A percentile compares a stretch with the other conserved stretches of the same genome.
Evolutionary conservation across 2,329 filamentous ascomycete species (phyloP).

Genomic region (Sporothrix phasma): DNA sequence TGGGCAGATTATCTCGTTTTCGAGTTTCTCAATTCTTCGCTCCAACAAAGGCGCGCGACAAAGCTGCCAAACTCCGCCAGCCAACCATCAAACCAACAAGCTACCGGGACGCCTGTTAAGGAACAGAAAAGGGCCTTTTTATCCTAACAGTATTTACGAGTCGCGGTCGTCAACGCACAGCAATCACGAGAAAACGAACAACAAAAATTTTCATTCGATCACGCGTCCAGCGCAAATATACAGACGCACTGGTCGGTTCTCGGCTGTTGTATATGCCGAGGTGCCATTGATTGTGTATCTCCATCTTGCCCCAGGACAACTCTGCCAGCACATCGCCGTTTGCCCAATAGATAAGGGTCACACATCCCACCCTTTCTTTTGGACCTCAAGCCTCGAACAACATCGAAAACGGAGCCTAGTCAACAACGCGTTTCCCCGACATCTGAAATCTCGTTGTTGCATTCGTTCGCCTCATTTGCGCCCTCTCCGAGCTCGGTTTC

Average conservation of each 20-base stretch:
- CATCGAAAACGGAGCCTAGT: constrained; percentile 7
- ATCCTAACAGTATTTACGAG: background rate
- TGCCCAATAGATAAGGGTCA: constrained; percentile 47
- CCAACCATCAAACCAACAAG: constrained; percentile 10
- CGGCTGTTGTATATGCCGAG: constrained; percentile 48
- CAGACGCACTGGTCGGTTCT: constrained; percentile 34
- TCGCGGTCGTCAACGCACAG: background rate
- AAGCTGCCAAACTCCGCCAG: constrained; percentile 17
- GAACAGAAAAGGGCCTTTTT: background rate
- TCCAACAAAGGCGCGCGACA: background rate
- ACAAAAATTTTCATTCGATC: background rate
- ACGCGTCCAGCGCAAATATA: background rate
- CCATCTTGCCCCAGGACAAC: constrained; percentile 36
- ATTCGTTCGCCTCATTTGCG: background rate
- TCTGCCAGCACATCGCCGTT: constrained; percentile 54
- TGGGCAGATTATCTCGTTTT: constrained; percentile 29
- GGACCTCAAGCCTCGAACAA: background rate
- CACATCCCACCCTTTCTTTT: constrained; percentile 34
- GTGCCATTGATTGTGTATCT: constrained; percentile 43
- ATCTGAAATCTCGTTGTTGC: background rate
- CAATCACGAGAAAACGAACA: background rate
- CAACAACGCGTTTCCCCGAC: background rate
- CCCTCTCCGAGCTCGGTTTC: background rate
- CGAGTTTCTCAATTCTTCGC: background rate
- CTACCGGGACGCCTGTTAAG: constrained; percentile 10